Evolutionary conservation across 2,329 filamentous ascomycete genomes (phyloP), one percentile per base, ranked within the genome.

Genomic region (Ophiocordyceps camponoti-leonardi): DNA sequence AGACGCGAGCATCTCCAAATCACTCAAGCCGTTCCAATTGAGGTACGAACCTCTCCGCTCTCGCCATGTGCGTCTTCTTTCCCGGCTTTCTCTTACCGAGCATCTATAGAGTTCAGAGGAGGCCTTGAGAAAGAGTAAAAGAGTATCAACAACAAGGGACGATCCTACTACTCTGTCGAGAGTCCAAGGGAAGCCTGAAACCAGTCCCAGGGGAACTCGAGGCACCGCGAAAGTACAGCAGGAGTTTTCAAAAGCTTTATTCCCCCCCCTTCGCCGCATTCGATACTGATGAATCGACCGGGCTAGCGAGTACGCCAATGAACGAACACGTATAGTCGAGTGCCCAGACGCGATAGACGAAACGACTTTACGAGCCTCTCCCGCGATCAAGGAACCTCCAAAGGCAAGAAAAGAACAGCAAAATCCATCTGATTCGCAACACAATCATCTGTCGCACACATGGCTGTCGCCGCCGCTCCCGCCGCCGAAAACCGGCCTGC

Each of bases 401-500:
- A n/a, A 10, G n/a, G 20, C n/a, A 39, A 19, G 16, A n/a, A 33
- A 16, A 33, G 5, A 33, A 33, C 11, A 8, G 11, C 31, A 33
- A 33, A n/a, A 5, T 4, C 12, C 7, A 4, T 33, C 31, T 6
- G 5, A 16, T 33, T 33, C 31, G 31, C 13, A 6, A 33, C 16
- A 4, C 35, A 7, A n/a, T 10, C 10, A 18, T 19, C n/a, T 19
- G 26, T 39, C 35, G 18, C n/a, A 18, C 35, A 39, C n/a, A 39
- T 39, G 35, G 18, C 35, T 14, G 49, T 57, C 46, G 52, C 57
- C 45, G n/a, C n/a, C n/a, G n/a, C n/a, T n/a, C n/a, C 35, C 35
- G 49, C 57, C 46, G 52, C 57, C 45, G 52, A 50, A 23, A 37
- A 47, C 44, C 54, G 57, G 33, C 49, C 53, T 44, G 56, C 58